A percentile compares a stretch with the other conserved stretches of the same genome.
These are phyloP conservation scores for Mortierella polycephala DNA, from an alignment of 371 early-diverging fungal species.

Conservation along the genomic window DNA sequence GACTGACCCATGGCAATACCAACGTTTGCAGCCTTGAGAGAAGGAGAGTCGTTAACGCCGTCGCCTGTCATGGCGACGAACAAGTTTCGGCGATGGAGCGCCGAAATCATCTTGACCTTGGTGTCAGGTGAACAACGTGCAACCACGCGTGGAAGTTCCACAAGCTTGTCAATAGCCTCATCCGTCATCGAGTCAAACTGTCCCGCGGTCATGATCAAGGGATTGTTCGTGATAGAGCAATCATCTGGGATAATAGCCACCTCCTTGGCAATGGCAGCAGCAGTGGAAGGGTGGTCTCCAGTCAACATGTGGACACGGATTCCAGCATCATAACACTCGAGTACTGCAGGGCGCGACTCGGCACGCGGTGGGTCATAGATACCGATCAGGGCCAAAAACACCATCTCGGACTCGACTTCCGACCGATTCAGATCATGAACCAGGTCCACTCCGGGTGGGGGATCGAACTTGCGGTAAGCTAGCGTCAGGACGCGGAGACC, in stretches of 20 bases:
- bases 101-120: constrained; percentile 95
- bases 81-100: constrained; percentile 81
- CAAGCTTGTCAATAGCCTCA: constrained; percentile 78
- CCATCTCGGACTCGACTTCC: constrained; percentile 76
- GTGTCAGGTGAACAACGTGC: constrained; percentile 95
- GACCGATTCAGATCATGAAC: constrained; percentile 66
- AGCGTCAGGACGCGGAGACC: constrained; percentile 70
- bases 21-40: constrained; percentile 90
- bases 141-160: constrained; percentile 89
- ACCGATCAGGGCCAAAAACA: constrained; percentile 92
- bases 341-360: constrained; percentile 80
- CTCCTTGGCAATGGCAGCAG: constrained; percentile 91
- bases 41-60: constrained; percentile 93
- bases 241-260: constrained; percentile 81
- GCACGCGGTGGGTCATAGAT: constrained; percentile 94
- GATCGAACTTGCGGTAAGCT: constrained; percentile 63
- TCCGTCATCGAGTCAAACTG: constrained; percentile 86
- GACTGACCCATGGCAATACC: constrained; percentile 92
- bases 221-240: constrained; percentile 43
- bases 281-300: constrained; percentile 94
- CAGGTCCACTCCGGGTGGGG: constrained; percentile 59
- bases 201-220: constrained; percentile 85
- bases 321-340: constrained; percentile 88
- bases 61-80: constrained; percentile 86
- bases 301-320: constrained; percentile 96